phyloP scores from a whole-genome alignment of 208 protist genomes.

The Acanthamoeba culbertsoni region DNA sequence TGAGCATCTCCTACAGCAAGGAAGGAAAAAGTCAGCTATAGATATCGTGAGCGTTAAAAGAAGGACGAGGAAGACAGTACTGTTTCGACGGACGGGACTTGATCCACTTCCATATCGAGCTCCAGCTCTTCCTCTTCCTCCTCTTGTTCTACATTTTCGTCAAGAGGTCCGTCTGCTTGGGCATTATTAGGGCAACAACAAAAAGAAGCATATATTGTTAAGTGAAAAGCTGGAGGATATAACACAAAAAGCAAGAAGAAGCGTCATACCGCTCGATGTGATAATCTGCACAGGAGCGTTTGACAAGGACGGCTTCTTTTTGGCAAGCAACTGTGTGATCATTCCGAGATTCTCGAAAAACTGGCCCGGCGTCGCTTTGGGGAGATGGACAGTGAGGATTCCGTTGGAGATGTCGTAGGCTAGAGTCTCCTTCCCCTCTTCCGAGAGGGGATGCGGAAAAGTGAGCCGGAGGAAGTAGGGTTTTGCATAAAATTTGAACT shows the following conservation, averaged over 20 bases:
- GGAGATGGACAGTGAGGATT: neutral
- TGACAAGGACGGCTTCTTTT: neutral
- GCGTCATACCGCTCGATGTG: neutral
- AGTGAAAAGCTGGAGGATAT: neutral
- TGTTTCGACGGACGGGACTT: neutral
- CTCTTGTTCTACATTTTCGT: neutral
- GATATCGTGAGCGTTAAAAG: neutral
- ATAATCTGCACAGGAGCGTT: neutral
- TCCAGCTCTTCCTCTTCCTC: slow-evolving; percentile 9
- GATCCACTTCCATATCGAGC: neutral
- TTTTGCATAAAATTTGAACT: slow-evolving; percentile 37
- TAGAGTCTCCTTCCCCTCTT: neutral
- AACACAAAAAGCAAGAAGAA: neutral
- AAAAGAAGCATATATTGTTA: neutral
- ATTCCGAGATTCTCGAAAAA: neutral
- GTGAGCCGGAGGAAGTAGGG: slow-evolving; percentile 49
- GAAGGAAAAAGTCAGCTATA: neutral
- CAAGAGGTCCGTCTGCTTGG: too few species aligned
- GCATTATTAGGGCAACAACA: too few species aligned
- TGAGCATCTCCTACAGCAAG: neutral
- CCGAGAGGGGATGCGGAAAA: neutral
- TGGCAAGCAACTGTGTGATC: slow-evolving; percentile 31
- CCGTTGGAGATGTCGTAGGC: slow-evolving; percentile 36
- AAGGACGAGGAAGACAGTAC: neutral
- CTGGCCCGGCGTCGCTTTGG: neutral